phyloP scores from a whole-genome alignment of 495 filamentous ascomycete genomes.

The Aspergillus indologenus region DNA sequence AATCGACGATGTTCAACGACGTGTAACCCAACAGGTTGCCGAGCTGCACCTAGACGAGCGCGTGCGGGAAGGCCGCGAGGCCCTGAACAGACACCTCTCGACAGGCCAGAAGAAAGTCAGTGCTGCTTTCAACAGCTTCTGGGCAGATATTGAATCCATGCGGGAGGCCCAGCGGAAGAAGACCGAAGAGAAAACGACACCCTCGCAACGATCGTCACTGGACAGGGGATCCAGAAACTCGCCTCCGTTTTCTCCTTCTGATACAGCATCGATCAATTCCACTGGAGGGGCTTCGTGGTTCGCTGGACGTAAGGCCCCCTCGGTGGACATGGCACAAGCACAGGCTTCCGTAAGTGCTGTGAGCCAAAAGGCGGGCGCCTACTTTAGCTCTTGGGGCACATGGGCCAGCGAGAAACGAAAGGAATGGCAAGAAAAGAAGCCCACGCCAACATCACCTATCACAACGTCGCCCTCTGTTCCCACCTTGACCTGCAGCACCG shows the following conservation, averaged over 20 bases:
- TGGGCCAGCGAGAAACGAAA: slow-evolving; percentile 92
- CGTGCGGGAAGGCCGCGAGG: slow-evolving; percentile 72
- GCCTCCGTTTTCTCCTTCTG: slow-evolving; percentile 22
- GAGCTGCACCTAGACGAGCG: slow-evolving; percentile 87
- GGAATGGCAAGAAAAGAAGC: slow-evolving; percentile 49
- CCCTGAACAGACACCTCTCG: slow-evolving; percentile 73
- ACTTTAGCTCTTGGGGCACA: slow-evolving; percentile 88
- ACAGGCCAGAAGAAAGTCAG: slow-evolving; percentile 82
- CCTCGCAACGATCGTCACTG: slow-evolving; percentile 35
- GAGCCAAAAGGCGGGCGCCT: slow-evolving; percentile 74
- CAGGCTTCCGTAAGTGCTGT: slow-evolving; percentile 67
- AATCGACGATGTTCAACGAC: slow-evolving; percentile 90
- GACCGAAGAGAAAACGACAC: slow-evolving; percentile 52
- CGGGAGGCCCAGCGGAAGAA: slow-evolving; percentile 75
- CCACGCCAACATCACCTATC: slow-evolving; percentile 25
- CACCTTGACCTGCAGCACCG: slow-evolving; percentile 26
- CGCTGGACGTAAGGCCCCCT: slow-evolving; percentile 35
- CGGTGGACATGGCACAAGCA: slow-evolving; percentile 58
- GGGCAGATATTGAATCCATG: slow-evolving; percentile 83
- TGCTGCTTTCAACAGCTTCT: slow-evolving; percentile 78
- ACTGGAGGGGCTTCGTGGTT: slow-evolving; percentile 23
- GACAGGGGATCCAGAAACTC: slow-evolving; percentile 29
- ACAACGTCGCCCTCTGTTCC: slow-evolving; percentile 32
- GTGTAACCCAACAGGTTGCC: slow-evolving; percentile 81
- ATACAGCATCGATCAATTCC: slow-evolving; percentile 16